Conservation (phyloP, 495 filamentous ascomycete species). For the Aspergillus affinis region DNA sequence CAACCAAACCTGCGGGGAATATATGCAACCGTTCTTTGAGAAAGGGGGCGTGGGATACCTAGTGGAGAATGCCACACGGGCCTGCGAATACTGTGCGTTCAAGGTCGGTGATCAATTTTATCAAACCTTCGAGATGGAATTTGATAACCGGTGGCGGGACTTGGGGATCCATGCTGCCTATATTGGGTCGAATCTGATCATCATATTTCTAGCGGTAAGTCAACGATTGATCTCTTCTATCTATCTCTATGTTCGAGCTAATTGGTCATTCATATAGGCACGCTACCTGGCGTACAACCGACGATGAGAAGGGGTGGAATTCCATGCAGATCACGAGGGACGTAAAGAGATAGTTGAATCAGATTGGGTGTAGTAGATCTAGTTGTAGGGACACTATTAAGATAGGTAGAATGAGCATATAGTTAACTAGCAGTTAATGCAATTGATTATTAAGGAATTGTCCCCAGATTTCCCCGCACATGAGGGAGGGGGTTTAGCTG, state of each 20-base stretch:
- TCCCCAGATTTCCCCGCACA: neutral
- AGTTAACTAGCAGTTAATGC: neutral
- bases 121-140: slow-evolving; percentile 59
- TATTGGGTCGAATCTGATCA: slow-evolving; percentile 71
- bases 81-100: slow-evolving; percentile 77
- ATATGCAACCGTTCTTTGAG: slow-evolving; percentile 70
- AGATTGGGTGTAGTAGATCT: neutral
- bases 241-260: slow-evolving; percentile 17
- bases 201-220: slow-evolving; percentile 63
- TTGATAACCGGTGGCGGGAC: slow-evolving; percentile 72
- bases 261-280: slow-evolving; percentile 37
- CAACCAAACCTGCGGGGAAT: slow-evolving; percentile 65
- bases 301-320: slow-evolving; percentile 5
- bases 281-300: slow-evolving; percentile 67
- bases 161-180: slow-evolving; percentile 74
- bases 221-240: neutral
- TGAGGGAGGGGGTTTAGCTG: too few species aligned
- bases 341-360: neutral
- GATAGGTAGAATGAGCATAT: neutral
- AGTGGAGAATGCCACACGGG: slow-evolving; percentile 52
- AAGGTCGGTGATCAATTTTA: slow-evolving; percentile 79
- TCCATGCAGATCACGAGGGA: neutral
- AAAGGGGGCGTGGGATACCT: slow-evolving; percentile 67
- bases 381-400: neutral
- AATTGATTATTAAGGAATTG: too few species aligned